phyloP scores from a whole-genome alignment of 176 grass and related monocot genomes.

The Cymbopogon citratus region DNA sequence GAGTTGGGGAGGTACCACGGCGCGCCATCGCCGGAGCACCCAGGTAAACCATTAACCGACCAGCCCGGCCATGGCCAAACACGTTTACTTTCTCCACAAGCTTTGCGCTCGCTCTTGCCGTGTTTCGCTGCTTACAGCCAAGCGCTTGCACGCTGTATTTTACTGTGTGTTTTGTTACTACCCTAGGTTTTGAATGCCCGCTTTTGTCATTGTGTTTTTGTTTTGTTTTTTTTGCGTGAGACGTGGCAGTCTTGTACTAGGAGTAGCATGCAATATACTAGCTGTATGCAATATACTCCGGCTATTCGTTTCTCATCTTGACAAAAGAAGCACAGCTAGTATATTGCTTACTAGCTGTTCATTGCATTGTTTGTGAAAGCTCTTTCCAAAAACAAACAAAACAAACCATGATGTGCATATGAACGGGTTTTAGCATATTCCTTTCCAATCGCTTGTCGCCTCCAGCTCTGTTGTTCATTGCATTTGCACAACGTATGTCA shows the following conservation, averaged over 20 bases:
- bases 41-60: constrained; percentile 14
- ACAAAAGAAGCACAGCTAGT: background rate
- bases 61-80: background rate
- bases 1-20: constrained; percentile 19
- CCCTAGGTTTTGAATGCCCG: background rate
- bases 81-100: background rate
- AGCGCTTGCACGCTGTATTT: background rate
- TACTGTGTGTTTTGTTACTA: background rate
- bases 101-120: background rate
- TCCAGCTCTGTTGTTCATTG: background rate
- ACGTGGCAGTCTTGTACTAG: background rate
- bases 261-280: background rate
- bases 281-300: background rate
- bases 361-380: background rate
- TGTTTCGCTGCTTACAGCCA: background rate
- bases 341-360: too few species aligned
- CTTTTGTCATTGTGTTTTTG: background rate
- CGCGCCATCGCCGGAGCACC: constrained; percentile 29
- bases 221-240: background rate
- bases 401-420: background rate
- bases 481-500: background rate
- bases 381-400: background rate
- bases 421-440: background rate
- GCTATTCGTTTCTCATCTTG: background rate
- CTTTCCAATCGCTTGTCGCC: background rate